phyloP scores from a whole-genome alignment of 75 land plant genomes.

The Sequoia sempervirens region DNA sequence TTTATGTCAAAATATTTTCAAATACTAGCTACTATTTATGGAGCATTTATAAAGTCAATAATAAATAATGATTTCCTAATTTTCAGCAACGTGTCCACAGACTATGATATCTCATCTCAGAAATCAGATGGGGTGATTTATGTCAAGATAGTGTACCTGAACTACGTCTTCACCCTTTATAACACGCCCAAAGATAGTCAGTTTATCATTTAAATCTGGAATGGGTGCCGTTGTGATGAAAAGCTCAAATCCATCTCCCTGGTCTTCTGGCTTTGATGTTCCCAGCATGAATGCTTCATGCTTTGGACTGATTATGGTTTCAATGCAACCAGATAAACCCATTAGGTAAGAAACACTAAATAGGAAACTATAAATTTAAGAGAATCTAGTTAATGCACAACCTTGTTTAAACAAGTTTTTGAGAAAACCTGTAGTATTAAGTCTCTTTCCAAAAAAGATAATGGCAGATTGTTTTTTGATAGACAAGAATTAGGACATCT shows the following conservation, averaged over 20 bases:
- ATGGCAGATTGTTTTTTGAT: neutral
- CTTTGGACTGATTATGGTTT: conserved; percentile 55
- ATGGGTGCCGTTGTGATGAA: conserved; percentile 93
- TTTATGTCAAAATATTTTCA: neutral
- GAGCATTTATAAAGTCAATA: neutral
- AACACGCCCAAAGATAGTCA: conserved; percentile 83
- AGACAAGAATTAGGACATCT: neutral
- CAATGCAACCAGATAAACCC: neutral
- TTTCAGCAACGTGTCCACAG: neutral
- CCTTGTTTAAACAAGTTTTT: neutral
- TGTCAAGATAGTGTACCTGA: conserved; percentile 50
- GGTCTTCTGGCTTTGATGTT: conserved; percentile 56
- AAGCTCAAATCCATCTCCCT: conserved; percentile 63
- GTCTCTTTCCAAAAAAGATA: neutral
- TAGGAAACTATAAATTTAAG: neutral
- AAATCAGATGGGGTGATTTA: neutral
- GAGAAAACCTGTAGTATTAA: neutral
- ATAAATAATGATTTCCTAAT: neutral
- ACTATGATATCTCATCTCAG: neutral
- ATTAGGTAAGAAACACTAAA: conserved; percentile 3
- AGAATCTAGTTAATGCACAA: neutral
- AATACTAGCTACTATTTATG: neutral
- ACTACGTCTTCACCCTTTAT: conserved; percentile 90
- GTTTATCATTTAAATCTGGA: conserved; percentile 80
- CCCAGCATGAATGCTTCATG: conserved; percentile 98